Percentiles rank a stretch among this genome's conserved stretches.
Conservation (phyloP, 2,329 filamentous ascomycete species). For the Keithomyces neogunnii region DNA sequence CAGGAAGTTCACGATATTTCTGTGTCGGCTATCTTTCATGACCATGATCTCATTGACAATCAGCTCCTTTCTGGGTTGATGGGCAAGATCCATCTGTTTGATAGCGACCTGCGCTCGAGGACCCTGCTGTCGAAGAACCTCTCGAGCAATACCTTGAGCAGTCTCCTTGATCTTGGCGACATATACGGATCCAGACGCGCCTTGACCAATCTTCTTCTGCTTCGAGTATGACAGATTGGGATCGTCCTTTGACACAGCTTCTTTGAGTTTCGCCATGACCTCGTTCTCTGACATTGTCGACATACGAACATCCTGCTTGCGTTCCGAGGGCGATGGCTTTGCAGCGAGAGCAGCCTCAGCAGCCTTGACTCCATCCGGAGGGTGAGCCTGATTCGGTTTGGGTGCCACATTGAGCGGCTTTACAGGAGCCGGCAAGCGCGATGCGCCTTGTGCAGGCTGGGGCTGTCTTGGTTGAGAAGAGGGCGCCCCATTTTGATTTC, state of each 20-base stretch:
- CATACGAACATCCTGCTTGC: conserved; percentile 92
- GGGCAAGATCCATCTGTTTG: conserved; percentile 98
- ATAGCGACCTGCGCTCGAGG: conserved; percentile 87
- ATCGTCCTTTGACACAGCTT: conserved; percentile 92
- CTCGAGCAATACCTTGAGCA: conserved; percentile 75
- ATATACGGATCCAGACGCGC: conserved; percentile 95
- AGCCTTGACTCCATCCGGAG: conserved; percentile 68
- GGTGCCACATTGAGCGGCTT: conserved; percentile 72
- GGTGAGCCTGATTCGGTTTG: conserved; percentile 45
- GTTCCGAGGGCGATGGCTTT: conserved; percentile 63
- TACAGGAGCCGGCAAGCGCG: conserved; percentile 52
- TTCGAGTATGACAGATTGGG: conserved; percentile 95
- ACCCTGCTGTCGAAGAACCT: conserved; percentile 72
- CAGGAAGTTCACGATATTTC: conserved; percentile 98
- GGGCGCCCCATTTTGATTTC: conserved; percentile 47
- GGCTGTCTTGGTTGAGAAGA: conserved; percentile 40
- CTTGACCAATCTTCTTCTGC: conserved; percentile 99
- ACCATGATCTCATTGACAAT: conserved; percentile 99
- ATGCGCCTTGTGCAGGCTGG: conserved; percentile 34
- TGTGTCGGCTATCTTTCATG: conserved; percentile 98
- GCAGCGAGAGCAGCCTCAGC: conserved; percentile 83
- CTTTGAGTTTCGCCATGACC: conserved; percentile 91
- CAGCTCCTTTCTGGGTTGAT: conserved; percentile 93
- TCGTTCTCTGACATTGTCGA: conserved; percentile 96
- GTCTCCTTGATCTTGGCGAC: conserved; percentile 91